Percentiles rank a stretch among this genome's conserved stretches.
These are phyloP conservation scores for Triadica sebifera DNA, from an alignment of 345 rosid species.

Conservation along the genomic window DNA sequence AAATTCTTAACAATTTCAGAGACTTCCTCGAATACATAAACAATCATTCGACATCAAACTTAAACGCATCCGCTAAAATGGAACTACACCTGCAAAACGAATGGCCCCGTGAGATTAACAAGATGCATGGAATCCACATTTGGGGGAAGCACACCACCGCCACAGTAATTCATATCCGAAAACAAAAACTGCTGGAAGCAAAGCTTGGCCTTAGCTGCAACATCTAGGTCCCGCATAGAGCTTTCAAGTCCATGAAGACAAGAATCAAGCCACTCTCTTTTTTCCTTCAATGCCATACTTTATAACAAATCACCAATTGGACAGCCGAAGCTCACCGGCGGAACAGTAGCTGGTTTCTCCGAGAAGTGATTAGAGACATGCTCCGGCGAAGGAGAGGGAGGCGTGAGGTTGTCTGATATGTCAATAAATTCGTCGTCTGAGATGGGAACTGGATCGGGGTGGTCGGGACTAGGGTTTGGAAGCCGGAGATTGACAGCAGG, in stretches of 20 bases:
- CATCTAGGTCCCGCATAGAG: slow-evolving; percentile 47
- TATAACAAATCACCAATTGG: slow-evolving; percentile 46
- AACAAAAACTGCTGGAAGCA: slow-evolving; percentile 71
- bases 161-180: slow-evolving; percentile 76
- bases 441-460: slow-evolving; percentile 27
- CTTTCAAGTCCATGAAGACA: slow-evolving; percentile 49
- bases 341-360: slow-evolving; percentile 11
- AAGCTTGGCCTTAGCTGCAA: slow-evolving; percentile 59
- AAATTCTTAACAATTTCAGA: background rate
- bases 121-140: slow-evolving; percentile 64
- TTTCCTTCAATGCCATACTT: slow-evolving; percentile 60
- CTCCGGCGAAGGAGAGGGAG: slow-evolving; percentile 37
- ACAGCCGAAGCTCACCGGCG: slow-evolving; percentile 28
- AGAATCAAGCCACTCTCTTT: slow-evolving; percentile 63
- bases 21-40: background rate
- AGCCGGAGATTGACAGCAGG: slow-evolving; percentile 19
- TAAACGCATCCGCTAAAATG: background rate
- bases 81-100: slow-evolving; percentile 69
- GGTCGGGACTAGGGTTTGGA: slow-evolving; percentile 22
- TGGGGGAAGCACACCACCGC: slow-evolving; percentile 75
- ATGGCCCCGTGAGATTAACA: slow-evolving; percentile 82
- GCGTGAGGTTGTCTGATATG: slow-evolving; percentile 42
- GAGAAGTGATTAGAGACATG: slow-evolving; percentile 21
- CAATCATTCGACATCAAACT: background rate
- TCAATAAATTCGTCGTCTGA: slow-evolving; percentile 63